These are phyloP conservation scores for Mortierella polycephala DNA, from an alignment of 371 early-diverging fungal genomes.

Conservation along the genomic window DNA sequence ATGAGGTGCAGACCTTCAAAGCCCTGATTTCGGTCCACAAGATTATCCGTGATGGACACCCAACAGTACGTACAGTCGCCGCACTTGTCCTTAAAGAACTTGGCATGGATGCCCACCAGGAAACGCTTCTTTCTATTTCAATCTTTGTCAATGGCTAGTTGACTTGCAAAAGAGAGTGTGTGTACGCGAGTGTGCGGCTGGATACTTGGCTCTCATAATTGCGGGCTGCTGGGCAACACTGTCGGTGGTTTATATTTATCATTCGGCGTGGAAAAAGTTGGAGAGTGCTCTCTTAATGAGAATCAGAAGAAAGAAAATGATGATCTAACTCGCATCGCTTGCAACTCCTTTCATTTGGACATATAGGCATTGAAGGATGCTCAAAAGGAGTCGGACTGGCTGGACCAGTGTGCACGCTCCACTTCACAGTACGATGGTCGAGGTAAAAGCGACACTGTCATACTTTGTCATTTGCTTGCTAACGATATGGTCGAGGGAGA, in stretches of 20 bases:
- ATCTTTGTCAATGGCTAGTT: no score
- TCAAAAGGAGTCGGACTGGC: conserved; percentile 73
- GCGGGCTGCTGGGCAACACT: no score
- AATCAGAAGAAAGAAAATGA: background rate
- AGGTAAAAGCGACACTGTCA: conserved; percentile 23
- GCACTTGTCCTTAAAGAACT: background rate
- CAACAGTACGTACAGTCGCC: conserved; percentile 62
- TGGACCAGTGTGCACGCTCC: conserved; percentile 74
- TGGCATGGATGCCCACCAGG: background rate
- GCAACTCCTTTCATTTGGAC: conserved; percentile 44
- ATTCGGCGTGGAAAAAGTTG: no score
- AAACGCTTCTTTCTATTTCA: no score
- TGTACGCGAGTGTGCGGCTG: no score
- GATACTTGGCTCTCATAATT: no score
- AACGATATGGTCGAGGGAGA: no score
- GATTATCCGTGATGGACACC: conserved; percentile 94
- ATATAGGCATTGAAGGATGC: conserved; percentile 79
- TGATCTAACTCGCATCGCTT: background rate
- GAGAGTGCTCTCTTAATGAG: no score
- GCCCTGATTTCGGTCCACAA: conserved; percentile 95
- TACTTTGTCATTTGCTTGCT: background rate
- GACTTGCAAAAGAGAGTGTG: no score
- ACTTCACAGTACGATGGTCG: conserved; percentile 68
- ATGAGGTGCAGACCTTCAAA: conserved; percentile 96
- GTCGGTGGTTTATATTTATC: no score